Evolutionary conservation across 75 land plant species (phyloP).

Genomic region (Cunninghamia lanceolata): DNA sequence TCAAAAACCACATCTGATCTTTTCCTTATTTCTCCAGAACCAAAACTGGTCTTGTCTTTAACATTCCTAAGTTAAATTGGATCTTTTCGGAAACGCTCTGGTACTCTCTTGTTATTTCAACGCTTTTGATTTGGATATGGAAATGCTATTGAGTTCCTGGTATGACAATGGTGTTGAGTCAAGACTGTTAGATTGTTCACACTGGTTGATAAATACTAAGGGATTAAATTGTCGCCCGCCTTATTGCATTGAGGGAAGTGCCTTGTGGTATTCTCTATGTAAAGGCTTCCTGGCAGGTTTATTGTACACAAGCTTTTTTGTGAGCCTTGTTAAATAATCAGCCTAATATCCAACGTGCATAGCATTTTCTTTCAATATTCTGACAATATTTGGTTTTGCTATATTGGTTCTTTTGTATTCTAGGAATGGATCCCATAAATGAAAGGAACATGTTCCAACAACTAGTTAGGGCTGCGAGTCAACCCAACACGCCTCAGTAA

Average conservation of each 20-base stretch:
- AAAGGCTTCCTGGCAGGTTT: neutral
- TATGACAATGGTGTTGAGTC: neutral
- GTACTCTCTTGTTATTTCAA: neutral
- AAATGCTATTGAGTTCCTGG: neutral
- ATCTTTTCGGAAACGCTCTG: neutral
- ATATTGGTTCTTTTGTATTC: neutral
- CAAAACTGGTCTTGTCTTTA: neutral
- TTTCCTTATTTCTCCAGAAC: neutral
- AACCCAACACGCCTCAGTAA: slow-evolving; percentile 97
- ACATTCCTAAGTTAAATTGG: neutral
- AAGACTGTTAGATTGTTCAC: neutral
- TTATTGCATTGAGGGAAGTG: neutral
- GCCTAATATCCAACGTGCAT: neutral
- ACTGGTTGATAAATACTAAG: neutral
- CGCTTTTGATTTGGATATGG: neutral
- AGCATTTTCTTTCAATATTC: slow-evolving; percentile 1
- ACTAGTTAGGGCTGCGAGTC: slow-evolving; percentile 96
- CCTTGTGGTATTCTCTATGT: slow-evolving; percentile 1
- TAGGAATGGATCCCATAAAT: slow-evolving; percentile 99
- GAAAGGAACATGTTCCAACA: slow-evolving; percentile 99
- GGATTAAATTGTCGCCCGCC: neutral
- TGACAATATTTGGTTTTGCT: neutral
- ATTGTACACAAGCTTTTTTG: neutral
- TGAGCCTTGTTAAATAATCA: neutral
- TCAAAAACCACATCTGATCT: neutral